Base-by-base conservation (phyloP, 2,329 filamentous ascomycete genomes). In the Verticillium isaacii region DNA sequence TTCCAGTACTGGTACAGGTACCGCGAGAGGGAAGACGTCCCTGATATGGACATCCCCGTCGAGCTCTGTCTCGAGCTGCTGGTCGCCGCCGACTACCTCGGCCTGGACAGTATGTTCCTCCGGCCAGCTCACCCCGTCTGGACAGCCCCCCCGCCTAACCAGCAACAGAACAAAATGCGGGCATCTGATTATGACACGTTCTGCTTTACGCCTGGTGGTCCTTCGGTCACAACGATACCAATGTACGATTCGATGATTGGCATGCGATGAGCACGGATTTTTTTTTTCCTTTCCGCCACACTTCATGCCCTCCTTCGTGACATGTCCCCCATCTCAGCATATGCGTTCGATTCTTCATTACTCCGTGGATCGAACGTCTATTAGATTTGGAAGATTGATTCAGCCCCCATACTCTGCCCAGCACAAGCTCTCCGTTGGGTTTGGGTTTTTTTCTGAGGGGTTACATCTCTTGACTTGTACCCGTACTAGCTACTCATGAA, bases 1-100 rank as follows among this genome's bases (percentile, higher is more conserved):
- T 88, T 93, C 65, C 90, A 92, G 72, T 93, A 93, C 78, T 90
- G 90, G 79, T 88, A 92, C 75, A 89, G 88, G 69, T 83, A 91
- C 75, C 83, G 83, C 59, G 84, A 92, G 66, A 80, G 80, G 66
- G 87, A 89, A 67, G 87, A 92, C 68, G 89, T 93, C 23, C 87
- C 89, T 5, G 91, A 94, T 70, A 89, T 93, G 87, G 89, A 93
- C 17, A 89, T 93, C 62, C 90, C 90, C 14, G 85, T 90, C 34
- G 90, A 93, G 76, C 78, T 93, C 58, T 93, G 90, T 68, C 80
- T 94, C 54, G 90, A 93, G 77, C 74, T 94, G 63, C 77, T 94
- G 66, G 88, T 90, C 77, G 91, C 90, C 15, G 89, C 90, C 32
- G 90, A 93, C 76, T 94, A 86, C 72, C 78, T 93, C 66, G 87